phyloP scores from a whole-genome alignment of 2,329 filamentous ascomycete species.

The Penicillium sp. region DNA sequence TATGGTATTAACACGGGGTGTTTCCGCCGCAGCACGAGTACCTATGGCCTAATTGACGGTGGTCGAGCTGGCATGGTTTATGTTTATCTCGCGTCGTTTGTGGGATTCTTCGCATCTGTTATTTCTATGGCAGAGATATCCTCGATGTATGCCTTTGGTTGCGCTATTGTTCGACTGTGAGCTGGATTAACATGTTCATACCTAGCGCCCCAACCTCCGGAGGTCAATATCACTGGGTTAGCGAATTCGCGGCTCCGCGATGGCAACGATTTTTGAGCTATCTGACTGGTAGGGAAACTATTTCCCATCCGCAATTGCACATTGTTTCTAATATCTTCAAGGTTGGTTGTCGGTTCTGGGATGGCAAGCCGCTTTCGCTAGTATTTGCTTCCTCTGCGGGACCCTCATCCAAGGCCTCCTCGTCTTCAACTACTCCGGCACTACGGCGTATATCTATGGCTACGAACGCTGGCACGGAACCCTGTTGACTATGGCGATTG shows the following conservation, averaged over 20 bases:
- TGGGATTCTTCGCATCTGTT: slow-evolving; percentile 47
- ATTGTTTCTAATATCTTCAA: slow-evolving; percentile 7
- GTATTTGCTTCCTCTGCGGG: slow-evolving; percentile 42
- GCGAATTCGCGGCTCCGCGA: slow-evolving; percentile 44
- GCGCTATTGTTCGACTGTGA: background rate
- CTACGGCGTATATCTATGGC: slow-evolving; percentile 29
- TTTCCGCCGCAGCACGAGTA: slow-evolving; percentile 30
- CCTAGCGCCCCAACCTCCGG: slow-evolving; percentile 45
- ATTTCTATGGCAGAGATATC: slow-evolving; percentile 50
- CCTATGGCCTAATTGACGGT: slow-evolving; percentile 39
- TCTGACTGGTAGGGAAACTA: slow-evolving; percentile 37
- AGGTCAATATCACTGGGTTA: slow-evolving; percentile 51
- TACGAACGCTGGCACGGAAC: slow-evolving; percentile 48
- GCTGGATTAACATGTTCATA: background rate
- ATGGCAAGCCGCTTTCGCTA: slow-evolving; percentile 46
- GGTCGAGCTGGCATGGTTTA: slow-evolving; percentile 48
- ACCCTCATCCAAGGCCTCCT: slow-evolving; percentile 45
- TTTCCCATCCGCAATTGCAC: background rate
- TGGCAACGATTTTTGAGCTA: slow-evolving; percentile 46
- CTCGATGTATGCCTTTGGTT: slow-evolving; percentile 39
- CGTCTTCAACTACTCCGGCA: slow-evolving; percentile 40
- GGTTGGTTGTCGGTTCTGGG: slow-evolving; percentile 48
- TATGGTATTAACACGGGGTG: slow-evolving; percentile 9
- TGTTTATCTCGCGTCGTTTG: slow-evolving; percentile 44
- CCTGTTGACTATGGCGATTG: slow-evolving; percentile 57